Evolutionary conservation across 164 flowering plant genomes (phyloP).

Genomic region (Tetrastigma voinierianum): DNA sequence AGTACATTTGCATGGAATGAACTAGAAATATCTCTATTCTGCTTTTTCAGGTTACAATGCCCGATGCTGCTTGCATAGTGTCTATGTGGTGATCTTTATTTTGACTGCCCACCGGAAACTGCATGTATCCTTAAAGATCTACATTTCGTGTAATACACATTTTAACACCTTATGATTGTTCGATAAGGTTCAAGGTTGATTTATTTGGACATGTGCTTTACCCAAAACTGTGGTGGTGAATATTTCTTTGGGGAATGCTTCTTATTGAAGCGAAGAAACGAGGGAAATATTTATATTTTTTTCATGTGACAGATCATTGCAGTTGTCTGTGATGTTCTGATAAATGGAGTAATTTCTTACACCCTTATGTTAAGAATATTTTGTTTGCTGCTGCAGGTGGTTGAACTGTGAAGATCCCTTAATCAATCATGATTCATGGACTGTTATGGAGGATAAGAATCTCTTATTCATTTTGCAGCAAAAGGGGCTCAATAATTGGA

Average conservation of each 20-base stretch:
- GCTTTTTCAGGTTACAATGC: too few species aligned
- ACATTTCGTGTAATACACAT: too few species aligned
- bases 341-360: constrained; percentile 2
- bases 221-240: constrained; percentile 10
- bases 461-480: constrained; percentile 57
- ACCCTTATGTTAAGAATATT: neutral
- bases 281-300: too few species aligned
- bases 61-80: too few species aligned
- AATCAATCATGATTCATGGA: constrained; percentile 67
- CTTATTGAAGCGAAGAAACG: too few species aligned
- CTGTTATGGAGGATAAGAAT: constrained; percentile 62
- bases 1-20: too few species aligned
- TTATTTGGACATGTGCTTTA: constrained; percentile 10
- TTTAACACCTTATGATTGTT: constrained; percentile 13
- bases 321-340: constrained; percentile 9
- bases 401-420: constrained; percentile 81
- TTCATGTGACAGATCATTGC: too few species aligned
- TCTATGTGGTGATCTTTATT: too few species aligned
- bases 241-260: constrained; percentile 14
- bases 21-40: too few species aligned
- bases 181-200: constrained; percentile 10
- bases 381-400: constrained; percentile 56
- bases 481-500: constrained; percentile 71
- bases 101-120: too few species aligned
- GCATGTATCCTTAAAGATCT: too few species aligned